Evolutionary conservation across 805 yeast genomes (phyloP).

Genomic region (Nakazawaea sp.): DNA sequence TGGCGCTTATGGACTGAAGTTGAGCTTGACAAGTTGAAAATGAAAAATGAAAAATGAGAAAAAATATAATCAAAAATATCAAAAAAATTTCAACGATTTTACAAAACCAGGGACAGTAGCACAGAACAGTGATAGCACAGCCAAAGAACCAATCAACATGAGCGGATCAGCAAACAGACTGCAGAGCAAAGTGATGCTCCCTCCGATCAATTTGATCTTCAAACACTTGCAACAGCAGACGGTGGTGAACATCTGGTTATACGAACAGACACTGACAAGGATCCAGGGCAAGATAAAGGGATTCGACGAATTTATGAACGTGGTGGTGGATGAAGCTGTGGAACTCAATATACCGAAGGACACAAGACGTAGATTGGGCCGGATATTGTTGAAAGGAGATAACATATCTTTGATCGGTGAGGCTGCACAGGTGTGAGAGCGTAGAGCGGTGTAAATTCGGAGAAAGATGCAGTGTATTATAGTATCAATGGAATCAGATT

Average conservation of each 20-base stretch:
- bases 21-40: too few species aligned
- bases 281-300: constrained; percentile 85
- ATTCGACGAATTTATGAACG: constrained; percentile 96
- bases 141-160: not conserved
- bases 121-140: not conserved
- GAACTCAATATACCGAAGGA: constrained; percentile 58
- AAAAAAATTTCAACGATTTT: constrained; percentile 2
- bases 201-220: constrained; percentile 90
- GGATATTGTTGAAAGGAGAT: constrained; percentile 86
- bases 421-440: constrained; percentile 1
- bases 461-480: too few species aligned
- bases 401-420: constrained; percentile 67
- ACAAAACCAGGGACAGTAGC: too few species aligned
- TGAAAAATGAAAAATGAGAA: too few species aligned
- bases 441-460: too few species aligned
- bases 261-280: constrained; percentile 71
- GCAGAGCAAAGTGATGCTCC: constrained; percentile 54
- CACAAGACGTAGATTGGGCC: constrained; percentile 51
- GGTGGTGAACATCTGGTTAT: constrained; percentile 80
- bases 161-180: constrained; percentile 6
- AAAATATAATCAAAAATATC: constrained; percentile 9
- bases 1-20: too few species aligned
- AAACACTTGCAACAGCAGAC: constrained; percentile 79
- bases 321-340: constrained; percentile 50
- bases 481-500: too few species aligned